Conservation (phyloP, 169 alveolate species). For the Plasmodium vivax region DNA sequence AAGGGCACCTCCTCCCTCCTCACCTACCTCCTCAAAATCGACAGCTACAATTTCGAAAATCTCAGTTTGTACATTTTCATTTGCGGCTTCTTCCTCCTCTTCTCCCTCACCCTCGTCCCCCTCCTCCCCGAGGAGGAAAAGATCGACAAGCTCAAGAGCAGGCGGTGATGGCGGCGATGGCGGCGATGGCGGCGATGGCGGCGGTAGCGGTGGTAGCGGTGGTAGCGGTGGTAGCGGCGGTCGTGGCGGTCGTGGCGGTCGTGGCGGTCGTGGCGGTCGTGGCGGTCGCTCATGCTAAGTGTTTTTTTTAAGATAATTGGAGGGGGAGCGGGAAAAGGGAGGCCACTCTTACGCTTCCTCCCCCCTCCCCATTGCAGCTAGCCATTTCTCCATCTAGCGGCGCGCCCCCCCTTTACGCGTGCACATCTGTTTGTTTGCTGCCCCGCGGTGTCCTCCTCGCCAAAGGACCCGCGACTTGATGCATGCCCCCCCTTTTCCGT, state of each 20-base stretch:
- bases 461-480: background rate
- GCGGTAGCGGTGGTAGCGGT: too few species aligned
- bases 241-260: too few species aligned
- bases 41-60: constrained; percentile 90
- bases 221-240: too few species aligned
- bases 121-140: constrained; percentile 43
- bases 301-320: background rate
- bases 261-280: background rate
- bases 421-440: background rate
- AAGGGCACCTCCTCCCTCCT: constrained; percentile 93
- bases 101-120: constrained; percentile 36
- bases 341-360: background rate
- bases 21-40: constrained; percentile 90
- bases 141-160: constrained; percentile 24
- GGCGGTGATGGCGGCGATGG: background rate
- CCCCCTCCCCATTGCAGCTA: background rate
- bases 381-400: too few species aligned
- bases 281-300: background rate
- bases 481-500: background rate
- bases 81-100: constrained; percentile 82
- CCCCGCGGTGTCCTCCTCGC: background rate
- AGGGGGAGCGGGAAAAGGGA: background rate
- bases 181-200: too few species aligned
- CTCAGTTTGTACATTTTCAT: constrained; percentile 90
- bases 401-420: background rate